Evolutionary conservation across 2,329 filamentous ascomycete genomes (phyloP), one percentile per base, ranked within the genome.

Genomic region (Lecanosticta acicola): DNA sequence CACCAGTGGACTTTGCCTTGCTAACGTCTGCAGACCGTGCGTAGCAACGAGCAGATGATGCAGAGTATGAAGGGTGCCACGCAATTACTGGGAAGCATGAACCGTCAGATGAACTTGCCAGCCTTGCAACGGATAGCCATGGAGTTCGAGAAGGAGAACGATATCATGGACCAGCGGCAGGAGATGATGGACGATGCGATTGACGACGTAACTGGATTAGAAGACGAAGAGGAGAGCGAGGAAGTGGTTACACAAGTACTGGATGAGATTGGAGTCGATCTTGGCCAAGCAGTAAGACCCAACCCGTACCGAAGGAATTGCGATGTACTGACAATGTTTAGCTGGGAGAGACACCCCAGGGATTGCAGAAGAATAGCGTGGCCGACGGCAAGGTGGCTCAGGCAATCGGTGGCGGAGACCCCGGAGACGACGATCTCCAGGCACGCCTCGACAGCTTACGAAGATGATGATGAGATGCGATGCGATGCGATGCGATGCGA

Each of bases 181-280:
- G 93, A 97, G 69, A 96, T 98, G 87, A 97, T 98, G 93, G 91
- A 97, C 64, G 93, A 97, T 68, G 91, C 89, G 16, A 93, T 98
- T 49, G 93, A 98, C 65, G 93, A 98, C 66, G 90, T 91, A 40
- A 96, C 93, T 60, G 93, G 94, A 18, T 75, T 94, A 32, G 81
- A 84, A 45, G 82, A 94, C 50, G 93, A 98, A 63, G 93, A 95
- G 59, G 93, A 97, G 67, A 87, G 90, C 26, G 93, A 98, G 59
- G 93, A 98, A 66, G 87, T 97, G 10, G 89, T 98, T 26, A 94
- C 95, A 60, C 89, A 96, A 69, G 87, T 98, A 3, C 69, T 98
- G 60, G 93, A 97, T 64, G 93, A 97, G 70, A 95, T 98, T 65
- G 93, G 93, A 43, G 83, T 98, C 21, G 91, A 98, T 63, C 77